Evolutionary conservation across 208 protist species (phyloP).

Genomic region (Trypanosoma avium): DNA sequence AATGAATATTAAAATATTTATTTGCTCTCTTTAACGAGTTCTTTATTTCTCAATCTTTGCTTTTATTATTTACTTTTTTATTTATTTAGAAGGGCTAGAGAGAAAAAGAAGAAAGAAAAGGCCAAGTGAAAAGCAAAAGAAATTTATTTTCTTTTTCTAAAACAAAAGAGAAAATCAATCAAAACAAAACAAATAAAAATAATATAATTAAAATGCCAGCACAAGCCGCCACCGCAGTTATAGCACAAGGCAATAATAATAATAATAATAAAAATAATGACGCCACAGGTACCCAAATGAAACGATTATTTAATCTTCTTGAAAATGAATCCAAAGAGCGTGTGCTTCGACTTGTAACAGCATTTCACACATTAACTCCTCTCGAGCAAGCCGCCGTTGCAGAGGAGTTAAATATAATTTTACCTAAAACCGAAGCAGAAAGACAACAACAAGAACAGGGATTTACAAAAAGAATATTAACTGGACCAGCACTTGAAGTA

Average conservation of each 20-base stretch:
- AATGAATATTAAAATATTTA: slow-evolving; percentile 1
- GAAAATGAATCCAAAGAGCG: slow-evolving; percentile 58
- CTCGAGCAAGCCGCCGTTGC: slow-evolving; percentile 55
- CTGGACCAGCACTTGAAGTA: slow-evolving; percentile 42
- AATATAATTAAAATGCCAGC: background rate
- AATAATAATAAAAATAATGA: background rate
- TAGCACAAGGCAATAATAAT: background rate
- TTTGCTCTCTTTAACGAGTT: slow-evolving; percentile 5
- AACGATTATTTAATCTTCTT: slow-evolving; percentile 51
- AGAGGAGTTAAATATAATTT: slow-evolving; percentile 44
- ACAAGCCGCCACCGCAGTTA: background rate
- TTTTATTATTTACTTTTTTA: slow-evolving; percentile 12
- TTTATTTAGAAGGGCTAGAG: slow-evolving; percentile 5
- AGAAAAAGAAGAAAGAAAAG: slow-evolving; percentile 1
- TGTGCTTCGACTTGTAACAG: slow-evolving; percentile 46
- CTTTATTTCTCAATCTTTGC: slow-evolving; percentile 21
- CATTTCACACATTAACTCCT: slow-evolving; percentile 43
- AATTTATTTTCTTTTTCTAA: no score
- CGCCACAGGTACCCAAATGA: background rate
- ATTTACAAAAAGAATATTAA: slow-evolving; percentile 10
- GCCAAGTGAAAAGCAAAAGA: background rate
- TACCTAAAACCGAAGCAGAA: slow-evolving; percentile 10
- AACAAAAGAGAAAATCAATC: background rate
- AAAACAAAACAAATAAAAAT: background rate
- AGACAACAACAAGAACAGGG: background rate